phyloP scores from a whole-genome alignment of 768 basidiomycete species.

The Daedaleopsis nitida region DNA sequence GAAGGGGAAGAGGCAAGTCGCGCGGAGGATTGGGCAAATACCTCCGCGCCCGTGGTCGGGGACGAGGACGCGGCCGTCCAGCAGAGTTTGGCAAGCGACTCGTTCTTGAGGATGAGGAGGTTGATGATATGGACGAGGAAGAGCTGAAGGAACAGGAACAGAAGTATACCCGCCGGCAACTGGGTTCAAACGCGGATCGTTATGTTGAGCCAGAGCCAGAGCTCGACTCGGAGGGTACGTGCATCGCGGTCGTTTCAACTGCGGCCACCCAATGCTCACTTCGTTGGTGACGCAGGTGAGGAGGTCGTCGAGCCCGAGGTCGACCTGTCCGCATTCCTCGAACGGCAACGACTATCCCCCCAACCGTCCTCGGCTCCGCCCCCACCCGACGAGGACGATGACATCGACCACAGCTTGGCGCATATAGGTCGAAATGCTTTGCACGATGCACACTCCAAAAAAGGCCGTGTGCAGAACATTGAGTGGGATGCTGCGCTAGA shows the following conservation, averaged over 20 bases:
- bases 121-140: slow-evolving; percentile 44
- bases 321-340: slow-evolving; percentile 68
- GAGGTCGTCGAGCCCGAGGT: slow-evolving; percentile 70
- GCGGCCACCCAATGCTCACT: background rate
- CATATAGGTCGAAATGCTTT: slow-evolving; percentile 41
- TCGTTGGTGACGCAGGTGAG: slow-evolving; percentile 59
- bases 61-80: slow-evolving; percentile 59
- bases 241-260: background rate
- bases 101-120: slow-evolving; percentile 59
- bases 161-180: slow-evolving; percentile 58
- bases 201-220: slow-evolving; percentile 73
- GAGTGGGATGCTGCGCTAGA: slow-evolving; percentile 73
- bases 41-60: slow-evolving; percentile 68
- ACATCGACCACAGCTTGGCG: slow-evolving; percentile 59
- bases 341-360: slow-evolving; percentile 53
- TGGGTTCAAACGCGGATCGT: slow-evolving; percentile 73
- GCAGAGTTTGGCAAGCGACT: slow-evolving; percentile 67
- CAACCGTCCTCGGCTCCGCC: slow-evolving; percentile 14
- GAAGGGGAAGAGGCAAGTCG: slow-evolving; percentile 43
- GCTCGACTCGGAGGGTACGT: slow-evolving; percentile 68
- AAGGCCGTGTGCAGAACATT: slow-evolving; percentile 65
- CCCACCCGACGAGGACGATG: slow-evolving; percentile 41
- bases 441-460: slow-evolving; percentile 39
- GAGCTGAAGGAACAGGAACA: slow-evolving; percentile 47
- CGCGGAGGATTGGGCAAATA: slow-evolving; percentile 76